Conservation (phyloP, 2,329 filamentous ascomycete species). For the Shiraia sp. region DNA sequence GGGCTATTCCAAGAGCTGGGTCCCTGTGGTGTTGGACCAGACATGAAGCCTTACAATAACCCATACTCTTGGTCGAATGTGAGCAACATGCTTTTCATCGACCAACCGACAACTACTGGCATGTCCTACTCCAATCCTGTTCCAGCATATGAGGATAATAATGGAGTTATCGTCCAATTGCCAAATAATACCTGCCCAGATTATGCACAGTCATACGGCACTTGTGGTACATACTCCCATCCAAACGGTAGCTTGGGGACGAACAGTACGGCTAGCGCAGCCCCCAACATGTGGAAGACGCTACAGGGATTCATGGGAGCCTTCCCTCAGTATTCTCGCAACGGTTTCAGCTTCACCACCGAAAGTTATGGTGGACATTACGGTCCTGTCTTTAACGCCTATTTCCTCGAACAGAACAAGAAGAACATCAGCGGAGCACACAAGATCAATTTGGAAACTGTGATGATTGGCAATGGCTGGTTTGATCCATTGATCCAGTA, state of each 20-base stretch:
- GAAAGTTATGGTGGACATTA: slow-evolving; percentile 59
- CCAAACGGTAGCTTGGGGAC: slow-evolving; percentile 56
- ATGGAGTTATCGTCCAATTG: slow-evolving; percentile 48
- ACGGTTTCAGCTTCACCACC: slow-evolving; percentile 59
- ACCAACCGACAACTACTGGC: slow-evolving; percentile 65
- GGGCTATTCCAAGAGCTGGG: slow-evolving; percentile 58
- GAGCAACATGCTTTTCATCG: slow-evolving; percentile 71
- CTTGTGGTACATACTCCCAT: slow-evolving; percentile 61
- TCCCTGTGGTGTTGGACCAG: slow-evolving; percentile 56
- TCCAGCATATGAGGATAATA: slow-evolving; percentile 44
- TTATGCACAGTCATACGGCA: slow-evolving; percentile 48
- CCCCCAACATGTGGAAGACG: slow-evolving; percentile 64
- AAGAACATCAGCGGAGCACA: slow-evolving; percentile 50
- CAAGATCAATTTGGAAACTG: slow-evolving; percentile 54
- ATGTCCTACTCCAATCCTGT: slow-evolving; percentile 58
- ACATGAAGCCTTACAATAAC: slow-evolving; percentile 58
- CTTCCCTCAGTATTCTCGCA: slow-evolving; percentile 53
- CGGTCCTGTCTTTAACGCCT: slow-evolving; percentile 26
- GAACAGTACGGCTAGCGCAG: slow-evolving; percentile 57
- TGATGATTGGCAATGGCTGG: slow-evolving; percentile 64
- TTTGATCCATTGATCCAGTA: slow-evolving; percentile 61
- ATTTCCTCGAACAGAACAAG: slow-evolving; percentile 54
- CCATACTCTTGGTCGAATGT: slow-evolving; percentile 66
- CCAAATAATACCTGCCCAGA: slow-evolving; percentile 55
- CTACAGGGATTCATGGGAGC: slow-evolving; percentile 66